A percentile compares a stretch with the other conserved stretches of the same genome.
Evolutionary conservation across 768 basidiomycete species (phyloP).

Genomic region (Gymnopilus junonius): DNA sequence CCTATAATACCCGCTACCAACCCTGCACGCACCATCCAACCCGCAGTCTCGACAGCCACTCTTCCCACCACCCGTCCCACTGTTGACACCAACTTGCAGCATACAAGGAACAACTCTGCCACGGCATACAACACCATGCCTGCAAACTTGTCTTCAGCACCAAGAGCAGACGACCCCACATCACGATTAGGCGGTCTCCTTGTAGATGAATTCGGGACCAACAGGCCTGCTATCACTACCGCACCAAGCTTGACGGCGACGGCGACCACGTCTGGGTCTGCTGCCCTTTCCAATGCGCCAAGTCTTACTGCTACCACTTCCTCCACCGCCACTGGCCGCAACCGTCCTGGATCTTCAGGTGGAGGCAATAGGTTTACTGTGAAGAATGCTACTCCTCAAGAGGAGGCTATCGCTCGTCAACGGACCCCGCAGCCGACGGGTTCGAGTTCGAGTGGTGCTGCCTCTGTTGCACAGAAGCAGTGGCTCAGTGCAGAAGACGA

Average conservation of each 20-base stretch:
- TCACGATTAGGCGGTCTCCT: conserved; percentile 20
- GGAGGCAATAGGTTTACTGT: conserved; percentile 42
- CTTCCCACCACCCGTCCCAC: conserved; percentile 24
- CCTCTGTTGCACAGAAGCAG: conserved; percentile 14
- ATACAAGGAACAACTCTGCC: conserved; percentile 7
- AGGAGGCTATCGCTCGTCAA: conserved; percentile 29
- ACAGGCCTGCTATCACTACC: conserved; percentile 10
- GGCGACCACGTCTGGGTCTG: background rate
- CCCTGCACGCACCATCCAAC: conserved; percentile 15
- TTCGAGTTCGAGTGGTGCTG: conserved; percentile 14
- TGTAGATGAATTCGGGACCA: conserved; percentile 22
- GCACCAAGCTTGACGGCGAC: conserved; percentile 16
- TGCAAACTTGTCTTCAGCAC: conserved; percentile 7
- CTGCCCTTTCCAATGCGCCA: conserved; percentile 19
- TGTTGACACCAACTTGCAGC: conserved; percentile 7
- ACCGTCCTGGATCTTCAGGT: conserved; percentile 28
- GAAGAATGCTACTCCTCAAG: conserved; percentile 39
- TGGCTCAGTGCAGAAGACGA: conserved; percentile 70
- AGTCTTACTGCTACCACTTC: conserved; percentile 12
- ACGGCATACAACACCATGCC: conserved; percentile 25
- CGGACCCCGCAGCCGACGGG: conserved; percentile 18
- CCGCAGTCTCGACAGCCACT: conserved; percentile 22
- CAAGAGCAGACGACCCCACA: conserved; percentile 25
- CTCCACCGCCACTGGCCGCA: conserved; percentile 5
- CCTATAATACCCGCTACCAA: conserved; percentile 13